A percentile compares a stretch with the other conserved stretches of the same genome.
Conservation (phyloP, 2,329 filamentous ascomycete species). For the Colletotrichum musicola region DNA sequence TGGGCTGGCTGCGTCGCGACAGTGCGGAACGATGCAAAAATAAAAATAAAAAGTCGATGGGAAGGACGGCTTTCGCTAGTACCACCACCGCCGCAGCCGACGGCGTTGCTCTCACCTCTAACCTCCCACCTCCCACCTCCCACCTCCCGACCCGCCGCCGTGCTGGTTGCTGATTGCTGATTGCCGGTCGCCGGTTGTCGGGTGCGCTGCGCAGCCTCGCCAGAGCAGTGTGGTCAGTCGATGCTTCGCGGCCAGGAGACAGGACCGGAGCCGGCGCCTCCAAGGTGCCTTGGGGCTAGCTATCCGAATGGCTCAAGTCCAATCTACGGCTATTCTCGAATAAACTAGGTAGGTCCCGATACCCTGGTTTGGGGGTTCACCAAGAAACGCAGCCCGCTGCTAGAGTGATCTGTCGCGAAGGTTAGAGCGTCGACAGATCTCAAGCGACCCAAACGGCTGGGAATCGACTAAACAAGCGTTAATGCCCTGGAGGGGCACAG, state of each 20-base stretch:
- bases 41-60: too few species aligned
- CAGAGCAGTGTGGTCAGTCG: slow-evolving; percentile 15
- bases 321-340: slow-evolving; percentile 38
- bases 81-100: neutral
- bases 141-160: neutral
- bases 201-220: slow-evolving; percentile 7
- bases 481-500: slow-evolving; percentile 40
- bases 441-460: slow-evolving; percentile 41
- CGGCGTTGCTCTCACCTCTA: too few species aligned
- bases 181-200: too few species aligned
- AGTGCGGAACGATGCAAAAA: neutral
- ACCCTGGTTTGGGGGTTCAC: slow-evolving; percentile 41
- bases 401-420: slow-evolving; percentile 41
- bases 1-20: slow-evolving; percentile 18
- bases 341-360: slow-evolving; percentile 38
- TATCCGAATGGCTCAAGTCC: slow-evolving; percentile 21
- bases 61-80: too few species aligned
- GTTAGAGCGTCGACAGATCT: slow-evolving; percentile 42
- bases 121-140: neutral
- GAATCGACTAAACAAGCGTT: slow-evolving; percentile 40
- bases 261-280: slow-evolving; percentile 12
- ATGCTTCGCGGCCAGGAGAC: slow-evolving; percentile 3
- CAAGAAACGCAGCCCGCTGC: slow-evolving; percentile 40
- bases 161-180: too few species aligned
- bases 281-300: slow-evolving; percentile 32